These are phyloP conservation scores for Schizopora paradoxa DNA, from an alignment of 1,284 basidiomycete genomes.

Conservation along the genomic window DNA sequence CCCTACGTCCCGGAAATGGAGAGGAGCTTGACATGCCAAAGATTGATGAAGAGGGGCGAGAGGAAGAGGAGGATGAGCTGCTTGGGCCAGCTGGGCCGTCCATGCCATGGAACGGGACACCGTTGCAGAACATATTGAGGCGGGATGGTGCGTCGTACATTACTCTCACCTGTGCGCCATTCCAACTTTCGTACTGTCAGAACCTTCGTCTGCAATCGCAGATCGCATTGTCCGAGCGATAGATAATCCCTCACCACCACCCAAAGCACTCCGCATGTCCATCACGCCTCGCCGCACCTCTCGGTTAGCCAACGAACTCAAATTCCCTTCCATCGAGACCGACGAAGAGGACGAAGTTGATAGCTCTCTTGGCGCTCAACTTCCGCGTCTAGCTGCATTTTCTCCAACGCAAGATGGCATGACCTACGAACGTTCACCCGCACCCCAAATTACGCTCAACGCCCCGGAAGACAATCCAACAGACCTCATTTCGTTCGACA, in stretches of 20 bases:
- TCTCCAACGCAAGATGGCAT: slow-evolving; percentile 1
- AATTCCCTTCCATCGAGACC: slow-evolving; percentile 3
- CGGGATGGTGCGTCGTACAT: slow-evolving; percentile 11
- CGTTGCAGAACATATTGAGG: slow-evolving; percentile 11
- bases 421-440: neutral
- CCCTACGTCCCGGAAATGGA: slow-evolving; percentile 27
- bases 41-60: slow-evolving; percentile 23
- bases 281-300: slow-evolving; percentile 9
- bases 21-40: slow-evolving; percentile 26
- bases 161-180: neutral
- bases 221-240: slow-evolving; percentile 58
- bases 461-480: neutral
- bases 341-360: slow-evolving; percentile 9
- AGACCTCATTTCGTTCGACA: slow-evolving; percentile 17
- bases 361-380: slow-evolving; percentile 4
- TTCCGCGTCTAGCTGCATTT: neutral
- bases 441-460: neutral
- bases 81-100: neutral
- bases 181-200: slow-evolving; percentile 28
- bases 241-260: slow-evolving; percentile 73
- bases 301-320: slow-evolving; percentile 2
- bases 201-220: slow-evolving; percentile 62
- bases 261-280: slow-evolving; percentile 25
- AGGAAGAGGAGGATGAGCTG: slow-evolving; percentile 26
- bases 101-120: slow-evolving; percentile 7